These are phyloP conservation scores for Fusarium citri DNA, from an alignment of 2,329 filamentous ascomycete species.

Conservation along the genomic window DNA sequence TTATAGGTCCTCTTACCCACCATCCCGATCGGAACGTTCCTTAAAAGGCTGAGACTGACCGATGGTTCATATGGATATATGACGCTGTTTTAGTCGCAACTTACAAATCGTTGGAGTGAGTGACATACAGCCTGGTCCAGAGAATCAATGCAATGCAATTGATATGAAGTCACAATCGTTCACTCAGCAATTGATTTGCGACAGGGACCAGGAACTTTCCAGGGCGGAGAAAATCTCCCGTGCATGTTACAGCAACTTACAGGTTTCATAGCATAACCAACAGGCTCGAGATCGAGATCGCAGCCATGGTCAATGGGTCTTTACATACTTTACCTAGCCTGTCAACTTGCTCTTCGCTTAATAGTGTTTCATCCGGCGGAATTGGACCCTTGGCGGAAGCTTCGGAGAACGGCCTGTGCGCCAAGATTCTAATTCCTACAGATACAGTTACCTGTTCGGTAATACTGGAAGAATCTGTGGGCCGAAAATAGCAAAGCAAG, in stretches of 20 bases:
- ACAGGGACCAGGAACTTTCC: conserved; percentile 18
- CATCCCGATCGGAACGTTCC: conserved; percentile 33
- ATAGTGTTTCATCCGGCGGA: conserved; percentile 10
- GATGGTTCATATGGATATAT: conserved; percentile 20
- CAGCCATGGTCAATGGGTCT: conserved; percentile 1
- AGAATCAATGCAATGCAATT: conserved; percentile 2
- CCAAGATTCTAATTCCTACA: conserved; percentile 18
- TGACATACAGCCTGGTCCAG: conserved; percentile 10
- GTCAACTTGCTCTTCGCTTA: conserved; percentile 4
- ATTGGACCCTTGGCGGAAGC: conserved; percentile 40
- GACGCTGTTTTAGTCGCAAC: conserved; percentile 21
- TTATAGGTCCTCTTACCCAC: conserved; percentile 37
- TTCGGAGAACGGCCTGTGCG: conserved; percentile 31
- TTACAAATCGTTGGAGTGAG: conserved; percentile 22
- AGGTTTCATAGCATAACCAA: conserved; percentile 23
- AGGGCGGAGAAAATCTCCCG: conserved; percentile 18
- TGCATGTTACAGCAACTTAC: conserved; percentile 1
- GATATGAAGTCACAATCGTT: conserved; percentile 18
- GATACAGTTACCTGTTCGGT: background rate
- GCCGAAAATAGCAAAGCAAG: conserved; percentile 34
- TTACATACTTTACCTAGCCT: background rate
- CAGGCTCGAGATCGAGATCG: conserved; percentile 41
- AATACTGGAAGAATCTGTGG: conserved; percentile 37
- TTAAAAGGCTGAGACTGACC: conserved; percentile 29
- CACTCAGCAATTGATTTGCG: conserved; percentile 11